These are phyloP conservation scores for Rhazya stricta DNA, from an alignment of 257 asterid species.

Conservation along the genomic window DNA sequence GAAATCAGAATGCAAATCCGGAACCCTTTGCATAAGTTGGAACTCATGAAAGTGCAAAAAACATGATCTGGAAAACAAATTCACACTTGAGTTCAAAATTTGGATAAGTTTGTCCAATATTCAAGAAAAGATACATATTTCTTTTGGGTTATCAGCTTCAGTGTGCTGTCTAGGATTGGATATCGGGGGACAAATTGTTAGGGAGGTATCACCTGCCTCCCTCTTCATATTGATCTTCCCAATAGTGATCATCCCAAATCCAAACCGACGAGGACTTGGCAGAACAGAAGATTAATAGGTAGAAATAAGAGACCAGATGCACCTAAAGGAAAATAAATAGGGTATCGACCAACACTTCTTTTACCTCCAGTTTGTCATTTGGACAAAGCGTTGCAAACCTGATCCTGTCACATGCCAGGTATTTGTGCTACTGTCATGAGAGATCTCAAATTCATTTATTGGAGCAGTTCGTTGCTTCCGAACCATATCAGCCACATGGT, in stretches of 20 bases:
- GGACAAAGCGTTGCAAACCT: slow-evolving; percentile 90
- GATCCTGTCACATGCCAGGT: slow-evolving; percentile 78
- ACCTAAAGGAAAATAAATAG: background rate
- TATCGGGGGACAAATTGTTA: background rate
- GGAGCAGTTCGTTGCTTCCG: slow-evolving; percentile 65
- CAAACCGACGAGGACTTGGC: background rate
- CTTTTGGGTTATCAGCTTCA: background rate
- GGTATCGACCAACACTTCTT: background rate
- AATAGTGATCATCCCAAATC: background rate
- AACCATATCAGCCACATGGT: slow-evolving; percentile 67
- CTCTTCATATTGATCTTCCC: background rate
- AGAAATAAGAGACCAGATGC: background rate
- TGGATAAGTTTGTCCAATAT: background rate
- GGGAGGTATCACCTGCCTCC: background rate
- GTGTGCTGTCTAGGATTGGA: background rate
- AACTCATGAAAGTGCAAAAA: background rate
- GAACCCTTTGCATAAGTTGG: background rate
- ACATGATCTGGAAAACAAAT: background rate
- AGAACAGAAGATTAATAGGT: background rate
- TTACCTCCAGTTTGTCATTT: slow-evolving; percentile 99
- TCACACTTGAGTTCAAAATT: background rate
- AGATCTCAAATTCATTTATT: slow-evolving; percentile 70
- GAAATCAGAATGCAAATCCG: background rate
- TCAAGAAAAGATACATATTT: background rate
- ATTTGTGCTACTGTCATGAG: slow-evolving; percentile 44